Evolutionary conservation across 1,284 basidiomycete species (phyloP).

Genomic region (Caloboletus inedulis): DNA sequence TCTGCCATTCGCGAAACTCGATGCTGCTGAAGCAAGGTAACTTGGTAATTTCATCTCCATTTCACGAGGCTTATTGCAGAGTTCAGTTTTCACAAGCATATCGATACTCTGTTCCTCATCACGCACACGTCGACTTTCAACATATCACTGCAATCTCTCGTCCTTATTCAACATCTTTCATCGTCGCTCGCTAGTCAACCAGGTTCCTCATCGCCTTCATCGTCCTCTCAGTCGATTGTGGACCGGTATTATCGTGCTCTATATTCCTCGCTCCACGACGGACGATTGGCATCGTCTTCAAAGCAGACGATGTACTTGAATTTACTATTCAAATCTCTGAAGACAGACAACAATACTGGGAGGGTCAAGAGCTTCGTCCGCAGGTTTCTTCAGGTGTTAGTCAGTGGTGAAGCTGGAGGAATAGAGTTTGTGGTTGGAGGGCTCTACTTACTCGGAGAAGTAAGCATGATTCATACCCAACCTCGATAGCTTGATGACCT

Average conservation of each 20-base stretch:
- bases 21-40: conserved; percentile 54
- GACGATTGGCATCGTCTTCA: conserved; percentile 76
- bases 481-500: background rate
- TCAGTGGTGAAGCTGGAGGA: conserved; percentile 64
- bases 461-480: conserved; percentile 29
- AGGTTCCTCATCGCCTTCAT: conserved; percentile 36
- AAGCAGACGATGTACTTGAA: conserved; percentile 99
- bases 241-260: conserved; percentile 91
- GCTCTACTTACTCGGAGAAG: conserved; percentile 71
- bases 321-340: conserved; percentile 89
- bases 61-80: conserved; percentile 9
- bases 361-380: conserved; percentile 84
- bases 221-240: conserved; percentile 53
- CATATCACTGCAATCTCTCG: conserved; percentile 91
- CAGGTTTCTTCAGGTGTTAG: conserved; percentile 84
- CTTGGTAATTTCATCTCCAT: conserved; percentile 9
- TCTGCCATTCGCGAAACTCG: conserved; percentile 84
- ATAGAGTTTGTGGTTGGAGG: conserved; percentile 92
- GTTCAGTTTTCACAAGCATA: conserved; percentile 77
- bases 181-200: conserved; percentile 44
- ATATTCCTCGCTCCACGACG: conserved; percentile 86
- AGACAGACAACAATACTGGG: conserved; percentile 65
- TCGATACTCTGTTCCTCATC: conserved; percentile 93
- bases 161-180: conserved; percentile 87
- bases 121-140: conserved; percentile 96